Base-by-base conservation (phyloP, 116 monocot genomes). In the Posidonia oceanica region DNA sequence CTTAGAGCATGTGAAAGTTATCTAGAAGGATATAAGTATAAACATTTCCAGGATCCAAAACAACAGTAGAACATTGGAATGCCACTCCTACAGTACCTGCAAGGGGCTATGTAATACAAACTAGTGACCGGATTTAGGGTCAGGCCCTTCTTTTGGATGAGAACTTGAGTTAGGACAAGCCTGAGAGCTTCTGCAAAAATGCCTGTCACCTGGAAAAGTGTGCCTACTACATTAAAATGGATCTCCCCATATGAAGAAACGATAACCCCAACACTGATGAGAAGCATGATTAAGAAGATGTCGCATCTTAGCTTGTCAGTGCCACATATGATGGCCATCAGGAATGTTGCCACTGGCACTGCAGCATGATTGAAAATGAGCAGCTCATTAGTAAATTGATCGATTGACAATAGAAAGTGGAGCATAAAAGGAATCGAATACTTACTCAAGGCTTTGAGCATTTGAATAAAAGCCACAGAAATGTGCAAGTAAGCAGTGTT, bases 141-240 rank as follows among this genome's bases (percentile, higher is more conserved):
- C 76, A 97, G 78, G 21, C 97, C 97, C 79, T 89, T 97, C 77
- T 92, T 97, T 76, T 97, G 97, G 55, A 97, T 89, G 39, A 97
- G 87, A 60, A 97, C 87, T 76, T 97, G 97, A 69, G 97, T 97
- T 66, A 97, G 78, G 48, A 97, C 97, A 59, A 97, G 85, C 72
- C 97, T 87, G 72, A 97, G 86, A 82, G 97, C 91, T 87, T 97
- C 97, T 21, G 97, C 91, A 76, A 97, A 81, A 74, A 97, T 92
- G 54, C 97, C 97, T 68, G 92, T 82, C 42, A 97, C 89, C 71
- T 97, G 97, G 72, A 79, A 97, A 68, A 89, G 44, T 76, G 97
- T 89, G 69, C 97, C 97, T 52, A 97, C 77, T 63, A 85, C 72
- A 74, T 97, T 89, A 69, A 97, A 97, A 75, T 97, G 91, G 65